These are phyloP conservation scores for Pseudonitzschia multistriata DNA, from an alignment of 108 stramenopile genomes.

Conservation along the genomic window DNA sequence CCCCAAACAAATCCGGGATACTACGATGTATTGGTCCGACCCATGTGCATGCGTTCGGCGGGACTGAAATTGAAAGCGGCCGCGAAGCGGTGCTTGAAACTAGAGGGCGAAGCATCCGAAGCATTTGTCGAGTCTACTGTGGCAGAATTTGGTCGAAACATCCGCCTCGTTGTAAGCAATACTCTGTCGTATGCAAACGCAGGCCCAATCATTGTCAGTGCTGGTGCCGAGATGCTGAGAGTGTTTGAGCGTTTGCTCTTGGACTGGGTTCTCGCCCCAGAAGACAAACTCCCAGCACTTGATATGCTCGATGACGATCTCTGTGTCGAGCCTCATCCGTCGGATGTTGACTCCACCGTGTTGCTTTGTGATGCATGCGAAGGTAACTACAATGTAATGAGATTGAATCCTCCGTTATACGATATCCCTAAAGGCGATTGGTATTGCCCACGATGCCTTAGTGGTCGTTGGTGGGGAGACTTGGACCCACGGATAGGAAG, in stretches of 20 bases:
- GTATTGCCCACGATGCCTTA: constrained; percentile 82
- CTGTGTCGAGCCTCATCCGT: constrained; percentile 72
- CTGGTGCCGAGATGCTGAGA: constrained; percentile 73
- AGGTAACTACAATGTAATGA: constrained; percentile 85
- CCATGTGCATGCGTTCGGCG: constrained; percentile 73
- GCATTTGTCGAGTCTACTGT: constrained; percentile 46
- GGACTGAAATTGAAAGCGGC: constrained; percentile 64
- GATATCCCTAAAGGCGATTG: constrained; percentile 84
- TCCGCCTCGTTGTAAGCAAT: constrained; percentile 72
- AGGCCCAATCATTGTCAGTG: constrained; percentile 64
- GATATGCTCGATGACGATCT: constrained; percentile 80
- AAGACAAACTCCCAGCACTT: constrained; percentile 46
- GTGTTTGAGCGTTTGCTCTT: constrained; percentile 83
- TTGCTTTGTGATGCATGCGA: constrained; percentile 88
- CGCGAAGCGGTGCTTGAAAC: constrained; percentile 24
- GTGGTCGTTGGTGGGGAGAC: constrained; percentile 73
- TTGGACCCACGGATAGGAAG: constrained; percentile 80
- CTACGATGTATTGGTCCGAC: constrained; percentile 79
- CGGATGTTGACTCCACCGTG: constrained; percentile 70
- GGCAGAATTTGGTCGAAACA: constrained; percentile 65
- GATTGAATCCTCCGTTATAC: constrained; percentile 69
- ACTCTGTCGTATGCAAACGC: constrained; percentile 65
- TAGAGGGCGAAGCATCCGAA: constrained; percentile 16
- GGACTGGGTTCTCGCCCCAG: constrained; percentile 85
- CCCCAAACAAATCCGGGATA: constrained; percentile 83